A percentile compares a stretch with the other conserved stretches of the same genome.
Conservation (phyloP, 208 protist species). For the Endotrypanum monterogeii region DNA sequence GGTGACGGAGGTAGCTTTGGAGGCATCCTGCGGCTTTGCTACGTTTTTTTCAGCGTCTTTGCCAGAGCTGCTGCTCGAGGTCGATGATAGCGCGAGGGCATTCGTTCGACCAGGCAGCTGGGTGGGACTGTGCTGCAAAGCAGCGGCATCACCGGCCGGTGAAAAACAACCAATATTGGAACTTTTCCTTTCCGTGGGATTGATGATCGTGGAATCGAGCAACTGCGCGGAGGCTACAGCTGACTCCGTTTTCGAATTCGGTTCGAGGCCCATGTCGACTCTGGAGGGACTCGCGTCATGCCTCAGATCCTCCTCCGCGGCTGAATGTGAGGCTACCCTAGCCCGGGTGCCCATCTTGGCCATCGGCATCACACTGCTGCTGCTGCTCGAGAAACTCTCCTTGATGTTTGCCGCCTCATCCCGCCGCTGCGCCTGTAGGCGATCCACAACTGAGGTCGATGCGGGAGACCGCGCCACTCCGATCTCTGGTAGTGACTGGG, state of each 20-base stretch:
- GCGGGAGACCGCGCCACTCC: neutral
- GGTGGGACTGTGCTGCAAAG: constrained; percentile 23
- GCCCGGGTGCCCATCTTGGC: neutral
- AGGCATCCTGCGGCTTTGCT: neutral
- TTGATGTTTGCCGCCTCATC: neutral
- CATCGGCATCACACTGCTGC: constrained; percentile 21
- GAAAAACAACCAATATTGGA: constrained; percentile 30
- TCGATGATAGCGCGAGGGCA: neutral
- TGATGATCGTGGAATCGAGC: constrained; percentile 10
- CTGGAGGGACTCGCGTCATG: neutral
- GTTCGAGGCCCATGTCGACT: neutral
- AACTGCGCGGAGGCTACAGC: neutral
- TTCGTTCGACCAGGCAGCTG: constrained; percentile 1
- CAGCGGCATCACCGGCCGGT: constrained; percentile 28
- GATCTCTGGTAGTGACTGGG: neutral
- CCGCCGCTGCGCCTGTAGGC: constrained; percentile 19
- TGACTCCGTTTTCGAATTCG: neutral
- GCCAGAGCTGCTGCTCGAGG: constrained; percentile 7
- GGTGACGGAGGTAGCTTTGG: neutral
- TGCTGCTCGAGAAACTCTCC: constrained; percentile 6
- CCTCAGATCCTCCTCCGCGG: neutral
- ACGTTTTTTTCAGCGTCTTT: neutral
- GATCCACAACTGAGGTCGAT: constrained; percentile 15
- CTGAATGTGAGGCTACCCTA: neutral
- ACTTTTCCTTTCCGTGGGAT: constrained; percentile 26